Evolutionary conservation across 2,329 filamentous ascomycete genomes (phyloP).

Genomic region (Monilinia polystroma): DNA sequence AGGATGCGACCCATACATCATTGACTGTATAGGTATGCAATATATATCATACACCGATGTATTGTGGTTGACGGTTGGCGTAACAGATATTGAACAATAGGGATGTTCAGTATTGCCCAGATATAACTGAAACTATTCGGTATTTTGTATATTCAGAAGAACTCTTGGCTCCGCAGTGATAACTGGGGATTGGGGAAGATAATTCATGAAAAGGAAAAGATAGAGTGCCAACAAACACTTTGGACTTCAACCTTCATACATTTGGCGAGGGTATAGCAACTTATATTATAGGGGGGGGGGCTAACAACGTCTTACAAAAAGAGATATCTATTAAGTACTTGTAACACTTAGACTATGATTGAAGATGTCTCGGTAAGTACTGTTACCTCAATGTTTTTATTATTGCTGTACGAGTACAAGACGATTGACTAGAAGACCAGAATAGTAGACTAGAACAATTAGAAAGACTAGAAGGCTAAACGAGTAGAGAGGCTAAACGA

Average conservation of each 20-base stretch:
- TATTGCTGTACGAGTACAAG: too few species aligned
- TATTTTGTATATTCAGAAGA: neutral
- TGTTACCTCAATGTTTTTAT: neutral
- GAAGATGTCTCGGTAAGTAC: conserved; percentile 11
- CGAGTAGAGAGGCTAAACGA: too few species aligned
- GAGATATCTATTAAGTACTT: neutral
- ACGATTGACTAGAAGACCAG: too few species aligned
- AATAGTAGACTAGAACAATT: too few species aligned
- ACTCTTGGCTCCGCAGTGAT: neutral
- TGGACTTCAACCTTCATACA: neutral
- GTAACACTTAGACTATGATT: neutral
- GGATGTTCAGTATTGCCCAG: conserved; percentile 3
- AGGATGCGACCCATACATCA: conserved; percentile 18
- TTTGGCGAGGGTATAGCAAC: neutral
- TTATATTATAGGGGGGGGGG: conserved; percentile 2
- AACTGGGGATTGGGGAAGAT: neutral
- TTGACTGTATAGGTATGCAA: conserved; percentile 7
- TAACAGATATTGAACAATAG: conserved; percentile 5
- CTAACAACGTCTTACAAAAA: neutral
- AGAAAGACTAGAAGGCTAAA: too few species aligned
- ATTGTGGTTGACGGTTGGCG: conserved; percentile 6
- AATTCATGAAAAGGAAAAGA: neutral
- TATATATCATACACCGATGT: conserved; percentile 7
- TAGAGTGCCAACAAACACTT: neutral
- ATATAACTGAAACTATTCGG: neutral